These are phyloP conservation scores for Candida sithepensis DNA, from an alignment of 805 yeast genomes.

Conservation along the genomic window DNA sequence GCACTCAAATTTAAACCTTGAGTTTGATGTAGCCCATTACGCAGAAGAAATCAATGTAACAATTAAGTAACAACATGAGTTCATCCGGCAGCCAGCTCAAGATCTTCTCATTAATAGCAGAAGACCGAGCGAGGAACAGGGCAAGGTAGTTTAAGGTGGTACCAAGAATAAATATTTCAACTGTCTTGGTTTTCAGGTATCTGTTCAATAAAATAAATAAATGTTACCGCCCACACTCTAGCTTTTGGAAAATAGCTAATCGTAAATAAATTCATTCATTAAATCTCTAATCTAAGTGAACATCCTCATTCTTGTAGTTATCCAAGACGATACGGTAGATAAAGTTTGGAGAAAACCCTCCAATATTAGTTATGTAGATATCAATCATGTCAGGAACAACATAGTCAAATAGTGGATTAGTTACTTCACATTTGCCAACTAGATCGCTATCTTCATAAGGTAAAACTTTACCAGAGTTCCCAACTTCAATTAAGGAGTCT, in stretches of 20 bases:
- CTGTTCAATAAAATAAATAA: no score
- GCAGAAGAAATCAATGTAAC: slow-evolving; percentile 3
- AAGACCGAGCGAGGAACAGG: slow-evolving; percentile 66
- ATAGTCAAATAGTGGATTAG: slow-evolving; percentile 88
- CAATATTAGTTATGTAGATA: slow-evolving; percentile 89
- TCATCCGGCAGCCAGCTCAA: slow-evolving; percentile 57
- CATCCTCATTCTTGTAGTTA: slow-evolving; percentile 86
- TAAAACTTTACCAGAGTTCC: slow-evolving; percentile 86
- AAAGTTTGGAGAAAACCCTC: slow-evolving; percentile 95
- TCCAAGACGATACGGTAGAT: slow-evolving; percentile 93
- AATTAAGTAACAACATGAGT: background rate
- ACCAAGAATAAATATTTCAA: no score
- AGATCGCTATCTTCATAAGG: slow-evolving; percentile 67
- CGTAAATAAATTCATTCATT: background rate
- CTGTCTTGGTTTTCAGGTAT: no score
- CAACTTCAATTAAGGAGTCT: slow-evolving; percentile 82
- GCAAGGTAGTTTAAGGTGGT: slow-evolving; percentile 25
- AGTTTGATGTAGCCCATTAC: slow-evolving; percentile 46
- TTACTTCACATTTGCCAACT: slow-evolving; percentile 71
- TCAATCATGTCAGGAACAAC: slow-evolving; percentile 93
- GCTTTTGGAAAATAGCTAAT: background rate
- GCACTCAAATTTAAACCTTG: slow-evolving; percentile 55
- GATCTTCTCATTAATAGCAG: slow-evolving; percentile 32
- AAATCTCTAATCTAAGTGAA: slow-evolving; percentile 42
- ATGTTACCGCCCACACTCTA: no score